Conservation (phyloP, 768 basidiomycete genomes). For the Phlegmacium glaucopus region DNA sequence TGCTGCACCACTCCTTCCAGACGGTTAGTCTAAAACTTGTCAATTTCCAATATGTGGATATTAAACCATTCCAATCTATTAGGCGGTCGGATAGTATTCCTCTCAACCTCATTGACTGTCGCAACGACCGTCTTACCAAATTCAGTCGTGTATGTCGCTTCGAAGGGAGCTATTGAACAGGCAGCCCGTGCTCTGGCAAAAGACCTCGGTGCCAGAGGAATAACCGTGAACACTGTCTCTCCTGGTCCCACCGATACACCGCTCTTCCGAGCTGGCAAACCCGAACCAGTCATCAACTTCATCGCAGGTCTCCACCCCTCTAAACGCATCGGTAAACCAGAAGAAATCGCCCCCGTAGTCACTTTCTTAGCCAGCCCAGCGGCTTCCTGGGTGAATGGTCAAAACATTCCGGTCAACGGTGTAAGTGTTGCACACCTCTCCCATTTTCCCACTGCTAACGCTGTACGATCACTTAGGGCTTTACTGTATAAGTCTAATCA, state of each 20-base stretch:
- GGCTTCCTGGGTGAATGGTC: slow-evolving; percentile 42
- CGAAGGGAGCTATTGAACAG: slow-evolving; percentile 48
- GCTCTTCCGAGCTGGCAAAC: slow-evolving; percentile 42
- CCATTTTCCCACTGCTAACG: too few relatives aligned
- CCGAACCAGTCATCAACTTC: slow-evolving; percentile 30
- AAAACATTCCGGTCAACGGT: slow-evolving; percentile 25
- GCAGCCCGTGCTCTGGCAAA: slow-evolving; percentile 43
- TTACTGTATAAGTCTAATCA: too few relatives aligned
- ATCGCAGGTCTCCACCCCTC: slow-evolving; percentile 33
- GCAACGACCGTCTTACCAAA: slow-evolving; percentile 31
- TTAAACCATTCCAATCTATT: slow-evolving; percentile 12
- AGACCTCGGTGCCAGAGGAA: slow-evolving; percentile 38
- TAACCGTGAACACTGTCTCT: slow-evolving; percentile 31
- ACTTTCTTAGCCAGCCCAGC: slow-evolving; percentile 38
- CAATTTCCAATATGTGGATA: background rate
- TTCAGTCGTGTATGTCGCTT: slow-evolving; percentile 36
- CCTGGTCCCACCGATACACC: slow-evolving; percentile 45
- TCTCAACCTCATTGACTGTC: slow-evolving; percentile 36
- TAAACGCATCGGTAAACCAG: slow-evolving; percentile 33
- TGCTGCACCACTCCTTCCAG: slow-evolving; percentile 30
- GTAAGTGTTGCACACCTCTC: too few relatives aligned
- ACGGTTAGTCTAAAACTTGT: slow-evolving; percentile 28
- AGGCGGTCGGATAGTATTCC: slow-evolving; percentile 42
- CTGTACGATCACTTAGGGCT: too few relatives aligned
- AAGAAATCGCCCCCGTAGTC: slow-evolving; percentile 39